Conservation (phyloP, 1,284 basidiomycete genomes). For the Sanghuangporus weigelae region DNA sequence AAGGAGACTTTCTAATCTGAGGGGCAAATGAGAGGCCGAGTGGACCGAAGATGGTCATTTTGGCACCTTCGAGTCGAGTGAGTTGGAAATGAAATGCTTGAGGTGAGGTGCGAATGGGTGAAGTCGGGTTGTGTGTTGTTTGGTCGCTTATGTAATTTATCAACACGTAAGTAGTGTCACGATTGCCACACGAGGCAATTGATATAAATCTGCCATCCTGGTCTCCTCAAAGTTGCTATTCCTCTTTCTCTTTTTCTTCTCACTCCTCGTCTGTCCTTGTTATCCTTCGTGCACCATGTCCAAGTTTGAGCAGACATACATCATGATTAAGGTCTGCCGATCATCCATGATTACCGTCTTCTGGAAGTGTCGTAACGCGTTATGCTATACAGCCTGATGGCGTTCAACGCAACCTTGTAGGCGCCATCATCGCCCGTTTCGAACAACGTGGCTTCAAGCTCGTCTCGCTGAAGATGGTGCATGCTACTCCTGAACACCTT, state of each 20-base stretch:
- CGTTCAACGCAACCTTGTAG: conserved; percentile 92
- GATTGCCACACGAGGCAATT: neutral
- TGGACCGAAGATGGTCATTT: conserved; percentile 56
- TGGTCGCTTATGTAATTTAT: neutral
- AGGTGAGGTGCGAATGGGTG: conserved; percentile 13
- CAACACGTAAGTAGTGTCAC: neutral
- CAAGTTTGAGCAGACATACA: conserved; percentile 73
- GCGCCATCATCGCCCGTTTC: conserved; percentile 90
- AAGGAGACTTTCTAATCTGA: conserved; percentile 65
- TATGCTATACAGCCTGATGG: conserved; percentile 75
- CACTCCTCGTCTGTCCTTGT: conserved; percentile 20
- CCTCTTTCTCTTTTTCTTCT: conserved; percentile 16
- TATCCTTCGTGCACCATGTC: conserved; percentile 45
- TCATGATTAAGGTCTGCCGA: conserved; percentile 78
- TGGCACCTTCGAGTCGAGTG: conserved; percentile 19
- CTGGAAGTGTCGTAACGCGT: conserved; percentile 11
- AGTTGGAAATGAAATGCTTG: conserved; percentile 7
- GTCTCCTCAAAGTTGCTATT: neutral
- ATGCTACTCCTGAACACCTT: conserved; percentile 75
- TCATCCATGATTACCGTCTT: neutral
- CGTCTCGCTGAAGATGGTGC: conserved; percentile 82
- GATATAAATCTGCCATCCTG: conserved; percentile 16
- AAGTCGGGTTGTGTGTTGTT: conserved; percentile 5
- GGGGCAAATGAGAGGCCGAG: conserved; percentile 78
- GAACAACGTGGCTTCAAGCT: conserved; percentile 96